Conservation (phyloP, 805 yeast genomes). For the Candida jianshihensis region DNA sequence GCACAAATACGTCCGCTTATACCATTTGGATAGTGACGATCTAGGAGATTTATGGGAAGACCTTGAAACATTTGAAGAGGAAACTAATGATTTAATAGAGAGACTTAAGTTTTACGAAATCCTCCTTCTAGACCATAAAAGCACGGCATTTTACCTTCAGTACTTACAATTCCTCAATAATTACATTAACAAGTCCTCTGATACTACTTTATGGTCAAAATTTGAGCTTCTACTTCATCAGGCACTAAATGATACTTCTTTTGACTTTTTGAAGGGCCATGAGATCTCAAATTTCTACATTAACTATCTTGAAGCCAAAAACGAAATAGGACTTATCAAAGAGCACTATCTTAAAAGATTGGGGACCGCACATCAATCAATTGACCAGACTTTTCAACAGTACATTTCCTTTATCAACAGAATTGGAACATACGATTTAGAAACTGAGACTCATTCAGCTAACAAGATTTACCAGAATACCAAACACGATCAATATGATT, state of each 20-base stretch:
- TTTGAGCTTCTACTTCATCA: not conserved
- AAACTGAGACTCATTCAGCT: constrained; percentile 30
- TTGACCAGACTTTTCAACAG: constrained; percentile 33
- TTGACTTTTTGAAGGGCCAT: constrained; percentile 6
- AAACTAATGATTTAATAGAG: not conserved
- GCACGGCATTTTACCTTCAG: not conserved
- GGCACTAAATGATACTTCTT: not conserved
- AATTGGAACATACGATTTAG: constrained; percentile 25
- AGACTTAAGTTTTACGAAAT: not conserved
- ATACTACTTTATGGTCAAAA: too few species aligned
- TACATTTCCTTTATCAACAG: constrained; percentile 35
- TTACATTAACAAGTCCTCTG: too few species aligned
- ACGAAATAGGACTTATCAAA: not conserved
- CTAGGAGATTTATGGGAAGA: not conserved
- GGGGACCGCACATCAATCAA: constrained; percentile 31
- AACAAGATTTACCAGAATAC: constrained; percentile 27
- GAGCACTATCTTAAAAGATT: constrained; percentile 24
- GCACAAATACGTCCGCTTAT: not conserved
- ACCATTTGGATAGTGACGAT: not conserved
- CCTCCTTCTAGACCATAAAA: not conserved
- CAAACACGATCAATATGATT: constrained; percentile 20
- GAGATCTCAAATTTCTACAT: not conserved
- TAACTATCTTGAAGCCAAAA: not conserved
- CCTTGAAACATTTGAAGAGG: not conserved
- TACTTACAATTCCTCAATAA: not conserved